Evolutionary conservation across 2,329 filamentous ascomycete species (phyloP).

Genomic region (Trematosphaeria pertusa): DNA sequence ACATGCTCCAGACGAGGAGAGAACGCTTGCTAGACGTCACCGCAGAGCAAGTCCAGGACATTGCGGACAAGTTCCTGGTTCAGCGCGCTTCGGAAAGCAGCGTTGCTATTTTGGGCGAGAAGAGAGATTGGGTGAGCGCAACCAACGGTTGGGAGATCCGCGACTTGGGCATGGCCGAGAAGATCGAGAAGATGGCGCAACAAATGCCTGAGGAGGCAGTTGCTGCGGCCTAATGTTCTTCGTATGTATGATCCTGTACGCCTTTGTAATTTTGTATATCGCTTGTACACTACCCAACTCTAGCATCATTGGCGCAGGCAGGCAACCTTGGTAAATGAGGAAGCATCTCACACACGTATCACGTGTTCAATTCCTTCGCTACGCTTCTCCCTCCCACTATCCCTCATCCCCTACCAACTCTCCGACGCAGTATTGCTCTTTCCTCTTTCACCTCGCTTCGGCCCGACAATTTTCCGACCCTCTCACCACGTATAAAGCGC

Average conservation of each 20-base stretch:
- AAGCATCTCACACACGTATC: background rate
- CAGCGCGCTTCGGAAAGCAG: conserved; percentile 69
- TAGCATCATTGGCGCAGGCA: conserved; percentile 21
- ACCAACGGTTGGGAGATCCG: conserved; percentile 75
- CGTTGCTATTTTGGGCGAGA: conserved; percentile 80
- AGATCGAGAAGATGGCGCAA: conserved; percentile 32
- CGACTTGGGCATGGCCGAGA: conserved; percentile 69
- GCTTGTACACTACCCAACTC: conserved; percentile 30
- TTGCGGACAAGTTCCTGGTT: conserved; percentile 82
- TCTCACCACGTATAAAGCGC: conserved; percentile 9
- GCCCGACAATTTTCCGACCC: conserved; percentile 8
- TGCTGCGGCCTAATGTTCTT: conserved; percentile 12
- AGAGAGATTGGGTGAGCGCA: conserved; percentile 72
- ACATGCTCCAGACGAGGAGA: conserved; percentile 85
- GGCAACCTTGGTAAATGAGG: too few relatives aligned
- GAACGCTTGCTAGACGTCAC: conserved; percentile 88
- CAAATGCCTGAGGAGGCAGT: conserved; percentile 27
- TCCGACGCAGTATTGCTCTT: too few relatives aligned
- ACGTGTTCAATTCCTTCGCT: background rate
- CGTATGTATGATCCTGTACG: conserved; percentile 1
- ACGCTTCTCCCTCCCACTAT: conserved; percentile 6
- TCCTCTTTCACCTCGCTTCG: conserved; percentile 6
- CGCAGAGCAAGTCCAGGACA: conserved; percentile 77
- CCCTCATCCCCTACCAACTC: conserved; percentile 3
- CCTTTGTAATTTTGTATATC: conserved; percentile 21